These are phyloP conservation scores for Pseudognaphalium luteoalbum DNA, from an alignment of 129 eudicot species.

Conservation along the genomic window DNA sequence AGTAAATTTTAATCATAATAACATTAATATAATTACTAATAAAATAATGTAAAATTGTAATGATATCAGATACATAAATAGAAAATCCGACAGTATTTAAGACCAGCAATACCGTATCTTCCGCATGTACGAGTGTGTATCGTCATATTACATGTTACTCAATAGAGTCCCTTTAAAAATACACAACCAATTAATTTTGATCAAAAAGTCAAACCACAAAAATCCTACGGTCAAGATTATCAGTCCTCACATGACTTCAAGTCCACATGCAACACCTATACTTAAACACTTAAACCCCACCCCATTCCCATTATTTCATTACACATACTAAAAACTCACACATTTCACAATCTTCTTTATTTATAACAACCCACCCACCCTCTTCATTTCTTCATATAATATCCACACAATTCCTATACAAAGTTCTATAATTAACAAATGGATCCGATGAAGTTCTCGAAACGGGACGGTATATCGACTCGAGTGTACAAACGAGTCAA, in stretches of 20 bases:
- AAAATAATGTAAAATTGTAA: too few relatives aligned
- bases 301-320: neutral
- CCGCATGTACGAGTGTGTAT: too few relatives aligned
- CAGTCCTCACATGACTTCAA: neutral
- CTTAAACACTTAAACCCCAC: neutral
- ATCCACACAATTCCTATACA: neutral
- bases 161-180: neutral
- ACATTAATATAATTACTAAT: too few relatives aligned
- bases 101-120: too few relatives aligned
- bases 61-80: too few relatives aligned
- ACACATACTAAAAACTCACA: neutral
- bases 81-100: too few relatives aligned
- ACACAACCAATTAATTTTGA: neutral
- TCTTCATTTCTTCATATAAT: neutral
- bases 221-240: neutral
- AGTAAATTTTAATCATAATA: too few relatives aligned
- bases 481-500: constrained; percentile 56
- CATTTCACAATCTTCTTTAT: neutral
- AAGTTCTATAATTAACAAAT: too few relatives aligned
- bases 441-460: constrained; percentile 10
- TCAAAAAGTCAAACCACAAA: neutral
- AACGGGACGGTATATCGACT: constrained; percentile 54
- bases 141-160: too few relatives aligned
- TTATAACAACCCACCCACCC: neutral
- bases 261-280: neutral